Base-by-base conservation (phyloP, 345 rosid species). In the Eucalyptus grandis region DNA sequence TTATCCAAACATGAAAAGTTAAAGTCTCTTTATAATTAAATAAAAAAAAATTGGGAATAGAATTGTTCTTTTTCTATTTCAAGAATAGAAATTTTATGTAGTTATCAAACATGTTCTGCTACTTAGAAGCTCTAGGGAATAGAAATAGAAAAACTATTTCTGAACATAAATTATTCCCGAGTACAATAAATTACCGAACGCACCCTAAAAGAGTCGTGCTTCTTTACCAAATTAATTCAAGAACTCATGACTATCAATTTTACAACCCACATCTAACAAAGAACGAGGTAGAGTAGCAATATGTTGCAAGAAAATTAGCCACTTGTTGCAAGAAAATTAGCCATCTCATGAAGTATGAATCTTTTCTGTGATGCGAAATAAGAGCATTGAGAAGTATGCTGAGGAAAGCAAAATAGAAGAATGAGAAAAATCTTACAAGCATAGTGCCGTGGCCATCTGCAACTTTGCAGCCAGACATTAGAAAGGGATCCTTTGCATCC, bases 391-490 rank as follows among this genome's bases (percentile, higher is more conserved):
- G 27, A 21, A 77, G 85, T 3, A 11, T 77, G 47, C 46, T 3
- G 14, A 58, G 46, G 53, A 87, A 86, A 77, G 60, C 44, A 67
- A 34, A 53, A 21, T 19, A 31, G n/a, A 56, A 31, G 58, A 54
- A 88, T 30, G 67, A 86, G 88, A 81, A n/a, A 47, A 37, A 88
- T 86, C 89, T 90, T 93, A 98, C 99, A 96, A 98, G 95, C 99
- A 98, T 96, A 60, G 93, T 93, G 88, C 99, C 99, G 87, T 92
- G 92, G 82, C 99, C 99, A 94, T 98, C 99, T 6, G 99, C 99
- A 69, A 98, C 98, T 93, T 98, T 98, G 91, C 99, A 98, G 51
- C 99, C 99, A 86, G 99, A 96, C 99, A 98, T 95, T n/a, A 98
- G 90, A 93, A 98, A 98, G 77, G 99, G 99, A 77, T 92, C 91